Evolutionary conservation across 2,329 filamentous ascomycete species (phyloP), one percentile per base, ranked within the genome.

Genomic region (Exophiala phaeomuriformis): DNA sequence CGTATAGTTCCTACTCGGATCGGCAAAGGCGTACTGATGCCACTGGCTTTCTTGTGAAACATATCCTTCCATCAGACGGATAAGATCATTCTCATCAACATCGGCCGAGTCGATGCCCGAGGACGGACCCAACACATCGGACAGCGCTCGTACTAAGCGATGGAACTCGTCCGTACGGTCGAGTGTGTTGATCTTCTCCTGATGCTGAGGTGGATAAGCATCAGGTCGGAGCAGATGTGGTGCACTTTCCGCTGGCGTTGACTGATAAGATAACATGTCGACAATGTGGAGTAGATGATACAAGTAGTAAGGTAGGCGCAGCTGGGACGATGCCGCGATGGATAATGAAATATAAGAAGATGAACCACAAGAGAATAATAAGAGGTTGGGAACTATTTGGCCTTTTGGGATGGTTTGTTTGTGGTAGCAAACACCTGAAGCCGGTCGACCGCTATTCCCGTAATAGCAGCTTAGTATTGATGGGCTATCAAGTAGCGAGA

Each of bases 31-130:
- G 70, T 88, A 95, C 58, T 75, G 77, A 49, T 72, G 67, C 90
- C 90, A 96, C 51, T 90, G 84, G 29, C 74, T 69, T 52, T 84
- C 76, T 37, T 81, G 72, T 44, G 86, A 88, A 47, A 77, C 68
- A 70, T 96, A 95, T 30, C 78, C 72, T 53, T 81, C 72, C 88
- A 96, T 94, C 59, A 91, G 69, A 29, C 74, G 72, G 53, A 81
- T 82, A 49, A 96, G 77, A 63, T 86, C 77, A 50, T 79, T 74
- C 52, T 89, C 81, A 63, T 95, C 82, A 61, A 95, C 82, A 67
- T 93, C 88, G 41, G 84, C 85, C 33, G 86, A 93, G 56, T 86
- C 83, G 63, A 95, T 78, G 2, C 90, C 90, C 8, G 86, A 93
- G 53, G 83, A 87, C 2, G 88, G 85, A 2, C 89, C 90, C 3